Evolutionary conservation across 495 filamentous ascomycete genomes (phyloP).

Genomic region (Xanthoparmelia taractica): DNA sequence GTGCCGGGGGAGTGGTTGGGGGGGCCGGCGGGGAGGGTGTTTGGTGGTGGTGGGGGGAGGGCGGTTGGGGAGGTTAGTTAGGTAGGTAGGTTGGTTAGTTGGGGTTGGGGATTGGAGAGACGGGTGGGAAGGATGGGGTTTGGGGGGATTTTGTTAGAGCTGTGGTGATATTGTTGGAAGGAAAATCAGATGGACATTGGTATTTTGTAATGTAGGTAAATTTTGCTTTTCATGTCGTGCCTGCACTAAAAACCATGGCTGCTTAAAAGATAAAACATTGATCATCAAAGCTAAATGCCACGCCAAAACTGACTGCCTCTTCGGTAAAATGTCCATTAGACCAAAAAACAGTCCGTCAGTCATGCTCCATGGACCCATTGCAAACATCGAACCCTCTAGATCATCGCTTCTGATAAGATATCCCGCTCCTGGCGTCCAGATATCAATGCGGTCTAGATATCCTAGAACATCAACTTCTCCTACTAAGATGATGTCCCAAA

Average conservation of each 20-base stretch:
- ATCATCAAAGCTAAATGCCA: not conserved
- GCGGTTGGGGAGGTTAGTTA: conserved; percentile 40
- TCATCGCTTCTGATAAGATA: no score
- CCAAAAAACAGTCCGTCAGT: no score
- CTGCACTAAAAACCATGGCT: not conserved
- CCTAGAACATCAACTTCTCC: not conserved
- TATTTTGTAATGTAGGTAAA: not conserved
- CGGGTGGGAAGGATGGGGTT: not conserved
- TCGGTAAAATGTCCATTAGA: not conserved
- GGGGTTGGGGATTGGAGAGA: conserved; percentile 4
- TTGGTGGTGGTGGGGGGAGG: conserved; percentile 33
- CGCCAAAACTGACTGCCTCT: not conserved
- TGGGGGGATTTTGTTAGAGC: not conserved
- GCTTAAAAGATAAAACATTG: not conserved
- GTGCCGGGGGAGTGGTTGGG: conserved; percentile 80
- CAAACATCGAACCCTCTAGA: not conserved
- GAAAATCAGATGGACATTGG: not conserved
- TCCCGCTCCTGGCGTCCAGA: not conserved
- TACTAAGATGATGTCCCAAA: not conserved
- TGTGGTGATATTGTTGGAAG: not conserved
- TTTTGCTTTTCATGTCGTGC: not conserved
- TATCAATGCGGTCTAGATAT: not conserved
- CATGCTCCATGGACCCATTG: not conserved
- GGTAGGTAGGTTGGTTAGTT: conserved; percentile 10
- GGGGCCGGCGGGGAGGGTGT: conserved; percentile 58